Conservation (phyloP, 2,329 filamentous ascomycete genomes). For the Nemania sp. region DNA sequence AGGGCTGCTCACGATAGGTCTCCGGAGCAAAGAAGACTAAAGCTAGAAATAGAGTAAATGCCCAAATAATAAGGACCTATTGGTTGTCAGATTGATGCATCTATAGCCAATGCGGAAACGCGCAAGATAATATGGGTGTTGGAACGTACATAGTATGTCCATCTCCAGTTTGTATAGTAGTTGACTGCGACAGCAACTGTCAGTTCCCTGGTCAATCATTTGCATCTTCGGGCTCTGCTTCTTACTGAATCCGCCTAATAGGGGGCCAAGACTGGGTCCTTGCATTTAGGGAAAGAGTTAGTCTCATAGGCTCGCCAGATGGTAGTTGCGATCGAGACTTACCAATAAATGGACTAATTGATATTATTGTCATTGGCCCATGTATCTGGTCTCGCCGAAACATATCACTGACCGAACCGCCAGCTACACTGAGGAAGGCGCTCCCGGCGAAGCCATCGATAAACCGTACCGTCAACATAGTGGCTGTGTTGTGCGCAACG, state of each 20-base stretch:
- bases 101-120: not conserved
- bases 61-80: slow-evolving; percentile 75
- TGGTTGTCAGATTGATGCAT: slow-evolving; percentile 12
- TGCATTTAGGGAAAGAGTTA: slow-evolving; percentile 5
- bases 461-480: slow-evolving; percentile 76
- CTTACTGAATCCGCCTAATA: slow-evolving; percentile 71
- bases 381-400: slow-evolving; percentile 71
- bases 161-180: slow-evolving; percentile 72
- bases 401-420: slow-evolving; percentile 82
- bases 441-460: slow-evolving; percentile 73
- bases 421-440: slow-evolving; percentile 73
- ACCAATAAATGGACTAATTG: slow-evolving; percentile 63
- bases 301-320: not conserved
- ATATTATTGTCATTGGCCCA: slow-evolving; percentile 82
- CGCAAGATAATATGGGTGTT: not conserved
- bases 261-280: slow-evolving; percentile 61
- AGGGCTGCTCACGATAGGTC: slow-evolving; percentile 78
- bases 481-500: slow-evolving; percentile 78
- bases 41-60: slow-evolving; percentile 62
- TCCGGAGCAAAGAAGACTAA: slow-evolving; percentile 80
- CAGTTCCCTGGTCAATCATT: not conserved
- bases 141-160: slow-evolving; percentile 70
- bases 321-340: not conserved
- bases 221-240: not conserved
- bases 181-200: slow-evolving; percentile 54